These are phyloP conservation scores for Pseudomonodictys pantanalensis DNA, from an alignment of 495 filamentous ascomycete genomes.

Conservation along the genomic window DNA sequence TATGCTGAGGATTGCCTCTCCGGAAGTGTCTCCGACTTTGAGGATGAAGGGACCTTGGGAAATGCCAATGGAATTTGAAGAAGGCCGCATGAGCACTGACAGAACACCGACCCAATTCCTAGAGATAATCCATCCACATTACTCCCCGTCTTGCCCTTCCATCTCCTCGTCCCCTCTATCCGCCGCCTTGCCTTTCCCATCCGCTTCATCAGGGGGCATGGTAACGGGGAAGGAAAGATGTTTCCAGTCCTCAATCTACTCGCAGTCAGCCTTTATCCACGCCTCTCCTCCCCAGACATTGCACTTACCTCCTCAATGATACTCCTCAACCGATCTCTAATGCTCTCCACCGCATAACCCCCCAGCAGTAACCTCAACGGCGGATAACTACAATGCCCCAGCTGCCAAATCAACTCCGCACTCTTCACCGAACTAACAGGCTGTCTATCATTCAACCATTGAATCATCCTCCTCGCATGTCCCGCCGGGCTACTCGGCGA, in stretches of 20 bases:
- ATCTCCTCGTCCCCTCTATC: background rate
- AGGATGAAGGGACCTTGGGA: too few relatives aligned
- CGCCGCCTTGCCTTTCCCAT: background rate
- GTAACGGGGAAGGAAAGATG: constrained; percentile 41
- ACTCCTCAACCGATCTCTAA: constrained; percentile 79
- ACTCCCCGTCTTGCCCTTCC: background rate
- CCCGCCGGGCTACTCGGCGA: constrained; percentile 73
- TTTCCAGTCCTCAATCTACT: constrained; percentile 47
- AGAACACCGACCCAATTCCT: too few relatives aligned
- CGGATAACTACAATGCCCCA: constrained; percentile 88
- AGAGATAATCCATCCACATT: too few relatives aligned
- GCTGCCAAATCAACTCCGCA: constrained; percentile 94
- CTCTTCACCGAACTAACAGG: constrained; percentile 90
- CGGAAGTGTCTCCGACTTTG: too few relatives aligned
- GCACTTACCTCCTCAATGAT: constrained; percentile 80
- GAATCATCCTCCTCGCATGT: constrained; percentile 90
- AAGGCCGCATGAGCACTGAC: too few relatives aligned
- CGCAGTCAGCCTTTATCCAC: background rate
- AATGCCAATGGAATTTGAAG: too few relatives aligned
- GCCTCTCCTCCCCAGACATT: background rate
- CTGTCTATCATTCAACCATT: constrained; percentile 89
- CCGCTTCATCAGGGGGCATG: constrained; percentile 21
- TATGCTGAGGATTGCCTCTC: too few relatives aligned
- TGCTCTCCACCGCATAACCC: constrained; percentile 91
- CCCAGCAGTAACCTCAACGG: constrained; percentile 82